A percentile compares a stretch with the other conserved stretches of the same genome.
phyloP scores from a whole-genome alignment of 1,284 basidiomycete species.

The Moniliella sp. region DNA sequence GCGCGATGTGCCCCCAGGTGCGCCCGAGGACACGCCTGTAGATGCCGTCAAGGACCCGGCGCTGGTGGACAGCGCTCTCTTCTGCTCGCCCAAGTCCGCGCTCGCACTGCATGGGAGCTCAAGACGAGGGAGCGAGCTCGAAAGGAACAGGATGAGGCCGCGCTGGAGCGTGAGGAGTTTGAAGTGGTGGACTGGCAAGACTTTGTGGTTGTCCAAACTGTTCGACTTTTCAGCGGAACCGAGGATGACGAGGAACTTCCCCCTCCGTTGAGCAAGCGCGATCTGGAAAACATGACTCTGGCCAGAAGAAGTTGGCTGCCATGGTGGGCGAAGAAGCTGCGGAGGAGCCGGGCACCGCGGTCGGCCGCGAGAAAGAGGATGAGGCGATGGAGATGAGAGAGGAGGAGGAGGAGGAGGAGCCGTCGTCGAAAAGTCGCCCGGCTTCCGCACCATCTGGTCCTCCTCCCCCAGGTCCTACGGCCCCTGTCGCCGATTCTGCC shows the following conservation, averaged over 20 bases:
- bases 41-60: no score
- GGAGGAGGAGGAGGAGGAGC: slow-evolving; percentile 41
- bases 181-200: slow-evolving; percentile 98
- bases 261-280: slow-evolving; percentile 75
- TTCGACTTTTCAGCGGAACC: slow-evolving; percentile 96
- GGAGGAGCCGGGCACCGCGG: not conserved
- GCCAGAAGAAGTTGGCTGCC: slow-evolving; percentile 94
- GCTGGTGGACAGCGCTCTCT: slow-evolving; percentile 43
- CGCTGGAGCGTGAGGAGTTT: slow-evolving; percentile 33
- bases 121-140: slow-evolving; percentile 58
- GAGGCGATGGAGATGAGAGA: slow-evolving; percentile 8
- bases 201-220: slow-evolving; percentile 92
- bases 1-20: not conserved
- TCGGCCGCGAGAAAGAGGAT: no score
- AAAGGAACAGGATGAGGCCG: slow-evolving; percentile 65
- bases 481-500: no score
- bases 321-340: slow-evolving; percentile 80
- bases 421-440: not conserved
- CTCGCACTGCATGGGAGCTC: slow-evolving; percentile 70
- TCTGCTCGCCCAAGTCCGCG: slow-evolving; percentile 51
- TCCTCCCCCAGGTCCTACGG: no score
- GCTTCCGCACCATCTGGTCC: no score
- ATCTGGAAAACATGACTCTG: slow-evolving; percentile 84
- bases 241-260: slow-evolving; percentile 70
- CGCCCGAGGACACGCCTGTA: not conserved